A percentile compares a stretch with the other conserved stretches of the same genome.
These are phyloP conservation scores for Deuterostichococcus epilithicus DNA, from an alignment of 139 green algal species.

Conservation along the genomic window DNA sequence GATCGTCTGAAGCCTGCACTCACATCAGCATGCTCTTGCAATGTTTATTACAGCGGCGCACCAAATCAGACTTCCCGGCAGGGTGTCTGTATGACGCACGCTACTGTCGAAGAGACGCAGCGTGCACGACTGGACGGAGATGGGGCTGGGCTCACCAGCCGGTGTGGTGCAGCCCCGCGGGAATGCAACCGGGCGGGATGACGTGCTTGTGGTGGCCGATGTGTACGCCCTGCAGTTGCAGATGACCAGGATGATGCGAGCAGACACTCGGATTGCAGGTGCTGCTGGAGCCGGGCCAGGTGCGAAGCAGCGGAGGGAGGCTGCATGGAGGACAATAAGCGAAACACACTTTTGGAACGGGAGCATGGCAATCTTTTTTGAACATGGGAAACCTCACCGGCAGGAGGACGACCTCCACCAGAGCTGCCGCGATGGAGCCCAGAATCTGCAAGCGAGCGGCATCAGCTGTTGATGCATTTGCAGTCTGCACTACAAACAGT, in stretches of 20 bases:
- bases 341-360: no score
- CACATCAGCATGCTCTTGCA: not conserved
- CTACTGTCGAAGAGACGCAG: no score
- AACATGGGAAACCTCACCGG: not conserved
- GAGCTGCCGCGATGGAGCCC: not conserved
- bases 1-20: not conserved
- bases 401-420: not conserved
- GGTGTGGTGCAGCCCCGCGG: not conserved
- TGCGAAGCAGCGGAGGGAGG: no score
- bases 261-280: no score
- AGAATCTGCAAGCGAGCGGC: not conserved
- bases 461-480: no score
- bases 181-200: not conserved
- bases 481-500: no score
- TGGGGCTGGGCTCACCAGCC: not conserved
- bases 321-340: no score
- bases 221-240: not conserved
- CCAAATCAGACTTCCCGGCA: no score
- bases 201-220: not conserved
- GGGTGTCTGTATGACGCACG: not conserved
- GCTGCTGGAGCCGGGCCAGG: no score
- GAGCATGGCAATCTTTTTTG: no score
- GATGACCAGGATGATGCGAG: no score
- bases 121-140: no score
- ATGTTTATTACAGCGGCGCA: not conserved